Percentiles rank a stretch among this genome's conserved stretches.
Conservation (phyloP, 2,329 filamentous ascomycete species). For the Pseudogymnoascus sp. region DNA sequence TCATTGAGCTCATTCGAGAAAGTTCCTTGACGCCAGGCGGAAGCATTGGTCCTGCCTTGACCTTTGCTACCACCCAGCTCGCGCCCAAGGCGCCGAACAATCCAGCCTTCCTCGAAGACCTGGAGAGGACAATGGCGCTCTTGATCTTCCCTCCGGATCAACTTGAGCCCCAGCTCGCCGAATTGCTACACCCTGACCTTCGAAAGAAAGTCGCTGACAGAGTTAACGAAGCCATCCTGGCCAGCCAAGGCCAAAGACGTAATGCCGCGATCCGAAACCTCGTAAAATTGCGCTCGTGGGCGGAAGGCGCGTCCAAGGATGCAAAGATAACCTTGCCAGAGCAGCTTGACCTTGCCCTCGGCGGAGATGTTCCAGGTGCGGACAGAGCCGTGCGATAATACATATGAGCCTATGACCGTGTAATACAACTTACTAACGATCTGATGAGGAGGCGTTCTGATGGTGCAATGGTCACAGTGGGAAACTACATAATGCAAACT, state of each 20-base stretch:
- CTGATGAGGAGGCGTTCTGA: not conserved
- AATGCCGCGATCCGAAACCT: slow-evolving; percentile 78
- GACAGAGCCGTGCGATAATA: slow-evolving; percentile 2
- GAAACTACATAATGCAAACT: not conserved
- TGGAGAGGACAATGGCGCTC: slow-evolving; percentile 89
- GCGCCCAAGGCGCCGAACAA: slow-evolving; percentile 80
- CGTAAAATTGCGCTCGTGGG: slow-evolving; percentile 76
- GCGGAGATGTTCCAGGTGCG: slow-evolving; percentile 16
- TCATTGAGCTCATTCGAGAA: slow-evolving; percentile 83
- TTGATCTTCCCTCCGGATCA: slow-evolving; percentile 80
- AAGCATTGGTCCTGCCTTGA: slow-evolving; percentile 63
- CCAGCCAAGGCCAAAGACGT: slow-evolving; percentile 59
- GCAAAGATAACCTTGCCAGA: slow-evolving; percentile 27
- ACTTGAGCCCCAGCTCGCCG: slow-evolving; percentile 65
- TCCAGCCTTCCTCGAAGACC: slow-evolving; percentile 69
- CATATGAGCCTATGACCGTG: slow-evolving; percentile 3
- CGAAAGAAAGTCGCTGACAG: slow-evolving; percentile 74
- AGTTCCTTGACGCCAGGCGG: slow-evolving; percentile 57
- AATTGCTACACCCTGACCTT: slow-evolving; percentile 69
- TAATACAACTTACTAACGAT: slow-evolving; percentile 4
- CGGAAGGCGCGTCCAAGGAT: slow-evolving; percentile 44
- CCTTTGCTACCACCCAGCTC: slow-evolving; percentile 80
- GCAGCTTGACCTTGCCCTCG: slow-evolving; percentile 25
- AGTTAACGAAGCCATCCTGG: slow-evolving; percentile 83
- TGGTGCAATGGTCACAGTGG: not conserved